Evolutionary conservation across 2,329 filamentous ascomycete species (phyloP).

Genomic region (Colletotrichum sojae): DNA sequence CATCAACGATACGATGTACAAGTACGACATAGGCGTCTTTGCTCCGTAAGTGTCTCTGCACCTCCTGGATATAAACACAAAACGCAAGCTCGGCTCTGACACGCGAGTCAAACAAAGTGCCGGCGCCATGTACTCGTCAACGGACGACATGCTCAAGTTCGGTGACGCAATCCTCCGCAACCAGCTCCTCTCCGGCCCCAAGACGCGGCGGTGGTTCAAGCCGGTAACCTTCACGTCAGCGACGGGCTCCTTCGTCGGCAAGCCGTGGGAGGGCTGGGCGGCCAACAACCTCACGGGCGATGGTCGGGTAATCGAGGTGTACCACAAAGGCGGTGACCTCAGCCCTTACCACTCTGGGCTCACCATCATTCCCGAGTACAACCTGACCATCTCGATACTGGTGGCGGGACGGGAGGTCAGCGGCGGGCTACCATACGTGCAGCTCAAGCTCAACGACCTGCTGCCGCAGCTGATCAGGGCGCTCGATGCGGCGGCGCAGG

Average conservation of each 20-base stretch:
- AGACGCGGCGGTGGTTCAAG: conserved; percentile 63
- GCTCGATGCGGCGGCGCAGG: conserved; percentile 58
- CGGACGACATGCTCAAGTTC: conserved; percentile 58
- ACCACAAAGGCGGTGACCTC: conserved; percentile 62
- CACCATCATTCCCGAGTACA: conserved; percentile 62
- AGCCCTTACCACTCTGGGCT: conserved; percentile 57
- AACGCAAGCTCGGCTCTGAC: too few relatives aligned
- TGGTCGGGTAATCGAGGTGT: conserved; percentile 60
- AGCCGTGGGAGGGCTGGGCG: conserved; percentile 64
- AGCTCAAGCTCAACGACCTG: conserved; percentile 41
- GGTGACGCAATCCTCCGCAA: conserved; percentile 58
- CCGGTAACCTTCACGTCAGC: conserved; percentile 55
- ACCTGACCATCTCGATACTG: conserved; percentile 58
- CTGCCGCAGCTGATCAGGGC: conserved; percentile 55
- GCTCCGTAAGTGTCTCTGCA: conserved; percentile 48
- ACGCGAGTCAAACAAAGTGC: conserved; percentile 40
- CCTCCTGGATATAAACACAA: too few relatives aligned
- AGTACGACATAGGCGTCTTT: conserved; percentile 51
- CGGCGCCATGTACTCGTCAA: conserved; percentile 58
- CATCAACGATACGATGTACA: conserved; percentile 50
- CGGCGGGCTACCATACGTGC: conserved; percentile 8
- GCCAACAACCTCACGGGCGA: conserved; percentile 53
- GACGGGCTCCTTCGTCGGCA: conserved; percentile 56
- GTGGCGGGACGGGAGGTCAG: conserved; percentile 48
- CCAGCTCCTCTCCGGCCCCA: conserved; percentile 54